phyloP scores from a whole-genome alignment of 192 early-diverging fungal genomes.

The Backusella mclennaniae region DNA sequence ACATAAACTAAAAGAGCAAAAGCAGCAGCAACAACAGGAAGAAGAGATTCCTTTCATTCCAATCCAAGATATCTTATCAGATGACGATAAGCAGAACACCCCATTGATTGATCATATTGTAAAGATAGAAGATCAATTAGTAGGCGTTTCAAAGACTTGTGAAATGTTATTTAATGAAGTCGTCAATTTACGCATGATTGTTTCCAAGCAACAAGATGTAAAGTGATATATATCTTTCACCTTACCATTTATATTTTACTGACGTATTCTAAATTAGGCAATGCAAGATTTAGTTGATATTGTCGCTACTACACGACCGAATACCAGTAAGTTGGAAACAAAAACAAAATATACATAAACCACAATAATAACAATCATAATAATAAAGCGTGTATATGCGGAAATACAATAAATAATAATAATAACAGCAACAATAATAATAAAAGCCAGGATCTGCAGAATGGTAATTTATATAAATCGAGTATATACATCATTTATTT shows the following conservation, averaged over 20 bases:
- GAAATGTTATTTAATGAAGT: constrained; percentile 7
- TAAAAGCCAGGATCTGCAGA: neutral
- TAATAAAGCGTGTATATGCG: constrained; percentile 4
- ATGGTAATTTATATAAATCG: constrained; percentile 3
- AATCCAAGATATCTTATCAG: neutral
- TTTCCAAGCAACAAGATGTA: constrained; percentile 26
- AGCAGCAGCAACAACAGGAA: neutral
- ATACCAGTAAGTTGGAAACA: constrained; percentile 1
- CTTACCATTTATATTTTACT: neutral
- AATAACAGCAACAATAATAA: neutral
- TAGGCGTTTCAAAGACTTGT: constrained; percentile 10
- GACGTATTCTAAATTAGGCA: constrained; percentile 8
- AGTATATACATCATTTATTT: neutral
- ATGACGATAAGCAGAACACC: constrained; percentile 13
- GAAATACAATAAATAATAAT: neutral
- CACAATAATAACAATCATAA: neutral
- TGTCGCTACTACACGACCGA: neutral
- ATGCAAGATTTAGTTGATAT: constrained; percentile 22
- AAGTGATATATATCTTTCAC: neutral
- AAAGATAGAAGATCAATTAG: constrained; percentile 26
- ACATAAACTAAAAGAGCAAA: constrained; percentile 6
- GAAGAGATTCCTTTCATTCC: neutral
- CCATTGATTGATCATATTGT: constrained; percentile 22
- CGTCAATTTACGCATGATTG: constrained; percentile 2
- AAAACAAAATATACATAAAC: neutral